Evolutionary conservation across 441 rosid genomes (phyloP).

Genomic region (Raphanus hybrid): DNA sequence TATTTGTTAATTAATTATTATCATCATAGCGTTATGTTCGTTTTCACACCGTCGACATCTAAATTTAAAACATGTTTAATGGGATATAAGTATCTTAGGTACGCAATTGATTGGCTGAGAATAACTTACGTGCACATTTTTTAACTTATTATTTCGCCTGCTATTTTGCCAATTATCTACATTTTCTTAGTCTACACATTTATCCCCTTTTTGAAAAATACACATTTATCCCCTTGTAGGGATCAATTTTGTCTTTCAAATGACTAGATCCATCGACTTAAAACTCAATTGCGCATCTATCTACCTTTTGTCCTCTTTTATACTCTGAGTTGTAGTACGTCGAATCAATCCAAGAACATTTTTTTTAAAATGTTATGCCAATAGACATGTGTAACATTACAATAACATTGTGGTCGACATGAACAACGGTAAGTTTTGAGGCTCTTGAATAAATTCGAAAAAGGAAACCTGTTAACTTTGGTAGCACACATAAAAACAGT

Average conservation of each 20-base stretch:
- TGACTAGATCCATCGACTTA: constrained; percentile 34
- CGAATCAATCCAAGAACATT: constrained; percentile 7
- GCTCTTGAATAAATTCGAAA: not conserved
- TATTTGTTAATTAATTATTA: not conserved
- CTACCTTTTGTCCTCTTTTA: constrained; percentile 5
- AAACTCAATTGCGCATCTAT: not conserved
- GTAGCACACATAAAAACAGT: not conserved
- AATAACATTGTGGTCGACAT: not conserved
- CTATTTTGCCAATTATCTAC: not conserved
- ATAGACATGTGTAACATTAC: constrained; percentile 30
- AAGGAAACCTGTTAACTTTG: not conserved
- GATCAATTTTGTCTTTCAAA: constrained; percentile 26
- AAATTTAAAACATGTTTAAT: constrained; percentile 36
- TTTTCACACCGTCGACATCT: constrained; percentile 20
- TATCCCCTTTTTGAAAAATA: too few relatives aligned
- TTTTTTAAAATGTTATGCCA: not conserved
- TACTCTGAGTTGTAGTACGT: not conserved
- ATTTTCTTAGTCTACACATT: constrained; percentile 4
- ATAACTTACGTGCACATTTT: constrained; percentile 28
- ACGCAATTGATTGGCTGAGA: constrained; percentile 20
- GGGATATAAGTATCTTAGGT: constrained; percentile 27
- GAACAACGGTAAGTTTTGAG: not conserved
- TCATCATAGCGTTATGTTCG: not conserved
- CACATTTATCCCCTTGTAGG: not conserved
- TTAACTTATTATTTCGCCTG: constrained; percentile 6